These are phyloP conservation scores for Cercospora canescens DNA, from an alignment of 2,329 filamentous ascomycete species.

Conservation along the genomic window DNA sequence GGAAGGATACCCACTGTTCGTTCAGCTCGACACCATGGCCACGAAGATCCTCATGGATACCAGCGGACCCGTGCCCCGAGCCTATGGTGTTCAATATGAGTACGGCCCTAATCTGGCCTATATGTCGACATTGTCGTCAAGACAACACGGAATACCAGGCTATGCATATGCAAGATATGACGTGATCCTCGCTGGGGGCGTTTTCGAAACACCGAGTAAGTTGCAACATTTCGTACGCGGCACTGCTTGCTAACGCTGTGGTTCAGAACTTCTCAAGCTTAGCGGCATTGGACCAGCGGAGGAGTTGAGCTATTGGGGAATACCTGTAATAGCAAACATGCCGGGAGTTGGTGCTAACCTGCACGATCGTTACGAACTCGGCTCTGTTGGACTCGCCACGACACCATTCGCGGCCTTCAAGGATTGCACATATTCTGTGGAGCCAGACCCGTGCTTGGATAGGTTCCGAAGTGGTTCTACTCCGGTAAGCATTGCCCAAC, in stretches of 20 bases:
- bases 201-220: constrained; percentile 50
- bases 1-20: constrained; percentile 56
- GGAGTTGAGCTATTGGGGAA: constrained; percentile 55
- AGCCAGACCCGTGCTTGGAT: constrained; percentile 42
- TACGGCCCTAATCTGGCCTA: constrained; percentile 39
- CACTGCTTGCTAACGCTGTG: neutral
- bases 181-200: constrained; percentile 50
- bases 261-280: constrained; percentile 59
- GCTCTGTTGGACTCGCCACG: constrained; percentile 38
- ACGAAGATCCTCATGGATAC: constrained; percentile 66
- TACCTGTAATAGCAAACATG: constrained; percentile 55
- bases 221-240: constrained; percentile 31
- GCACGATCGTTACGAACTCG: constrained; percentile 60
- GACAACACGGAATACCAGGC: constrained; percentile 41
- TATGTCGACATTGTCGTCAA: constrained; percentile 36
- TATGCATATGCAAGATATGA: constrained; percentile 43
- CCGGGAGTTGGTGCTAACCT: constrained; percentile 65
- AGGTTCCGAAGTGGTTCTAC: constrained; percentile 33
- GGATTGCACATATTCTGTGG: constrained; percentile 26
- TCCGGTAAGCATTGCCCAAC: constrained; percentile 22
- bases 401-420: constrained; percentile 8
- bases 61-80: constrained; percentile 49
- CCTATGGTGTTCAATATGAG: constrained; percentile 43
- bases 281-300: constrained; percentile 60
- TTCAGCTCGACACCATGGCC: constrained; percentile 61